These are phyloP conservation scores for Calonectria henricotiae DNA, from an alignment of 2,329 filamentous ascomycete species.

Conservation along the genomic window DNA sequence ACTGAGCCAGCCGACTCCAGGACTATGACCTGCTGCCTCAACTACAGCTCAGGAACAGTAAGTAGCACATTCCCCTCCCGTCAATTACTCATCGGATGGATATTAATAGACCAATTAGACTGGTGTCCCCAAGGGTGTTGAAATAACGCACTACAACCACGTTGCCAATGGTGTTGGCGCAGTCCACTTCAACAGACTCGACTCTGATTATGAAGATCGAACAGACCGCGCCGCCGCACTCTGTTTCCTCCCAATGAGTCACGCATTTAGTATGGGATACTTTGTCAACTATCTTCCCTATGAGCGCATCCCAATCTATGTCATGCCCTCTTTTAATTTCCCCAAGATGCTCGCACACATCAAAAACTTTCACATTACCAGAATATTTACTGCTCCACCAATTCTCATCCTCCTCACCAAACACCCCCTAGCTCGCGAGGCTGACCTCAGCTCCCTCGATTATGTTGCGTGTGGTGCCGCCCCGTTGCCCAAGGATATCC, in stretches of 20 bases:
- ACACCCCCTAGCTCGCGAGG: constrained; percentile 75
- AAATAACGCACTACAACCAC: constrained; percentile 85
- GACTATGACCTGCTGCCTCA: constrained; percentile 76
- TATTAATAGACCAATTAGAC: constrained; percentile 62
- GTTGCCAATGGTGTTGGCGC: constrained; percentile 79
- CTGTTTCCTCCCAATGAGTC: constrained; percentile 84
- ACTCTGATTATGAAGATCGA: constrained; percentile 66
- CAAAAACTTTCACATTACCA: constrained; percentile 78
- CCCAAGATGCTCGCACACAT: constrained; percentile 79
- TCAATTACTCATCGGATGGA: too few species aligned
- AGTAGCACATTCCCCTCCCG: constrained; percentile 9
- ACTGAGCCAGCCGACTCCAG: constrained; percentile 68
- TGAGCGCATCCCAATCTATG: constrained; percentile 77
- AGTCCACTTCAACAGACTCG: constrained; percentile 61
- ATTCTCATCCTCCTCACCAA: constrained; percentile 83
- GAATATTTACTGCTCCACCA: constrained; percentile 80
- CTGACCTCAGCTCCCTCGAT: constrained; percentile 79
- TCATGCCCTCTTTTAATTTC: constrained; percentile 87
- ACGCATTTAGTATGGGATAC: constrained; percentile 81
- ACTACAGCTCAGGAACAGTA: constrained; percentile 82
- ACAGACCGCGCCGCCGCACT: constrained; percentile 64
- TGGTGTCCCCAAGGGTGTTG: constrained; percentile 87
- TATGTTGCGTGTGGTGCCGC: constrained; percentile 78
- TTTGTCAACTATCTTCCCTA: constrained; percentile 75
- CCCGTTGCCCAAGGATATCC: constrained; percentile 73